Evolutionary conservation across 148 eudicot genomes (phyloP).

Genomic region (Spergularia bocconei): DNA sequence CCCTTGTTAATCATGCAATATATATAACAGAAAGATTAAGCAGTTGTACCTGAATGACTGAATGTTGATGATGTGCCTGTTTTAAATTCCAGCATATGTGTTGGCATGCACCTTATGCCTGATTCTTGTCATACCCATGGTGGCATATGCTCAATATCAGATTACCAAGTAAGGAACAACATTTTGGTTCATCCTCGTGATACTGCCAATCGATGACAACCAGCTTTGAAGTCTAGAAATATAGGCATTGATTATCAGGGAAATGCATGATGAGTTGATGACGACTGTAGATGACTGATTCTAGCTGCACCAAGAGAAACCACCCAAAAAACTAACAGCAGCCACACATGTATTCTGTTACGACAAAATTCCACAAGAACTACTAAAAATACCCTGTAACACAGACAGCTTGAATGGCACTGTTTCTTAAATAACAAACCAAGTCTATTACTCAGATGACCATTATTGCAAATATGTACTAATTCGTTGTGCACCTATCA

Average conservation of each 20-base stretch:
- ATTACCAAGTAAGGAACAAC: conserved; percentile 7
- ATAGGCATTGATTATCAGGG: background rate
- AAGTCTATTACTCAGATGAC: background rate
- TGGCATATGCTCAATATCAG: conserved; percentile 19
- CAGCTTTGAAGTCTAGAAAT: background rate
- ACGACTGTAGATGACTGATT: background rate
- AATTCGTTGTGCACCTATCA: background rate
- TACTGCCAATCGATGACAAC: background rate
- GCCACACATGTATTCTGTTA: background rate
- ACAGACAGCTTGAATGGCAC: too few species aligned
- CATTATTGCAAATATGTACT: background rate
- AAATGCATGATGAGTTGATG: background rate
- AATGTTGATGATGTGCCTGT: conserved; percentile 13
- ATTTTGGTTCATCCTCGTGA: background rate
- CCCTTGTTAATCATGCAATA: background rate
- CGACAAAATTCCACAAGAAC: background rate
- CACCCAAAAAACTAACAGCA: background rate
- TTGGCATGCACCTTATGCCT: conserved; percentile 32
- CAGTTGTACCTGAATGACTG: conserved; percentile 7
- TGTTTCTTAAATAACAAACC: too few species aligned
- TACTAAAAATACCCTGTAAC: too few species aligned
- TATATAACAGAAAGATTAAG: background rate
- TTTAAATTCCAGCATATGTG: conserved; percentile 27
- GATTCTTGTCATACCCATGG: conserved; percentile 29
- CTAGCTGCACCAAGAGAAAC: background rate